Base-by-base conservation (phyloP, 805 yeast species). In the Hanseniaspora meyeri region DNA sequence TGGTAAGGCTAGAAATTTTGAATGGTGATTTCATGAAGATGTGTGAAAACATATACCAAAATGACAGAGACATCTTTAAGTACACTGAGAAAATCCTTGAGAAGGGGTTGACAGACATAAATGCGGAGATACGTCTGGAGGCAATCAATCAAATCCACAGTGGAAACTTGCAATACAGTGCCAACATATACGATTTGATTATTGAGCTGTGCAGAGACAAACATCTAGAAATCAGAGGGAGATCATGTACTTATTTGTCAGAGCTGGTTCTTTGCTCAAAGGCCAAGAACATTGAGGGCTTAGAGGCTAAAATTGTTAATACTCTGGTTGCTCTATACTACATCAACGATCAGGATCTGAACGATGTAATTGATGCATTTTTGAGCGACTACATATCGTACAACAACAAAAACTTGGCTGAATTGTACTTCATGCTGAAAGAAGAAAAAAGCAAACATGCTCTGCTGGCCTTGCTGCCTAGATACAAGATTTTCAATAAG, bases 1-100 rank as follows among this genome's bases (percentile, higher is more conserved):
- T 46, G n/a, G 57, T 53, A 7, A 53, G 57, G 46, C 14, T 46
- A 20, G 57, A 53, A n/a, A 16, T 45, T 27, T 38, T 53, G 34
- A 46, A 45, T 29, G 19, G 34, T 3, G 39, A 46, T 10, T 53
- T 46, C 36, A 43, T 8, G 8, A 39, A 43, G 19, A 14, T 51
- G 27, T 16, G 36, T 42, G 31, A 27, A 10, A 16, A 4, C 17
- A 11, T 46, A 7, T 29, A 16, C 29, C 11, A 19, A 10, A 29
- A 39, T 5, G 40, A 43, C 17, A 37, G 17, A 17, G 31, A 27
- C 7, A 6, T 36, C 19, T 45, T 29, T 6, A 24, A 29, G 19
- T 45, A 37, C 11, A 31, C 46, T 2, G 39, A 43, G 20, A 38
- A 46, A 29, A 45, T 20, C 24, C 4, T 53, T 8, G 51, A 53